Base-by-base conservation (phyloP, 768 basidiomycete genomes). In the Tephrocybe sp. region DNA sequence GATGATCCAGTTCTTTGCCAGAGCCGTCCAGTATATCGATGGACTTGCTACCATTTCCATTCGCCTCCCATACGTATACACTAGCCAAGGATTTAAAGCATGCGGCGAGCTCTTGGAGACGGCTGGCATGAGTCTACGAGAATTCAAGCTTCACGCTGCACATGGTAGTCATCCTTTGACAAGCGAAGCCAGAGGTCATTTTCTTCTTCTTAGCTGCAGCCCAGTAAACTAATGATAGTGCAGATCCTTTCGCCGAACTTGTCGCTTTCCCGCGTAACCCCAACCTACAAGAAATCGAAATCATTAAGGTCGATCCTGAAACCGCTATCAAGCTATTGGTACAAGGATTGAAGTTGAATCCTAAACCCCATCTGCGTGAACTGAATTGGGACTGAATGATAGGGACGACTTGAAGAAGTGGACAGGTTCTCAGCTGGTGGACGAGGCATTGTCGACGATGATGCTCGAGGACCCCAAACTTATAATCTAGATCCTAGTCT, bases 91-190 rank as follows among this genome's bases (percentile, higher is more conserved):
- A n/a, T 32, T 24, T 15, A 11, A 24, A 22, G 31, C 43, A 9
- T 44, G 43, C 30, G 30, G 16, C 24, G 44, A 46, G 26, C 25
- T 46, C 6, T 37, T 36, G 35, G 35, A 27, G 45, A 37, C 35
- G 26, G 45, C 45, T 19, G 45, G 45, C 15, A n/a, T 13, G 7
- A 46, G 26, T 18, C 18, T 46, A 37, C 35, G 22, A 27, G 16
- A 3, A 18, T 37, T 46, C 7, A 46, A 8, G 31, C 24, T 44
- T n/a, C 8, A 12, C 1, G 7, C 18, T 44, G 2, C 8, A 15
- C 5, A 4, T 21, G 7, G n/a, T 26, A 5, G 15, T 41, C 28
- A 30, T n/a, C n/a, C n/a, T n/a, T n/a, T n/a, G n/a, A n/a, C n/a
- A n/a, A n/a, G n/a, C n/a, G 4, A 27, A 19, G 25, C 7, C 25